Conservation (phyloP, 495 filamentous ascomycete genomes). For the Viridothelium virens region DNA sequence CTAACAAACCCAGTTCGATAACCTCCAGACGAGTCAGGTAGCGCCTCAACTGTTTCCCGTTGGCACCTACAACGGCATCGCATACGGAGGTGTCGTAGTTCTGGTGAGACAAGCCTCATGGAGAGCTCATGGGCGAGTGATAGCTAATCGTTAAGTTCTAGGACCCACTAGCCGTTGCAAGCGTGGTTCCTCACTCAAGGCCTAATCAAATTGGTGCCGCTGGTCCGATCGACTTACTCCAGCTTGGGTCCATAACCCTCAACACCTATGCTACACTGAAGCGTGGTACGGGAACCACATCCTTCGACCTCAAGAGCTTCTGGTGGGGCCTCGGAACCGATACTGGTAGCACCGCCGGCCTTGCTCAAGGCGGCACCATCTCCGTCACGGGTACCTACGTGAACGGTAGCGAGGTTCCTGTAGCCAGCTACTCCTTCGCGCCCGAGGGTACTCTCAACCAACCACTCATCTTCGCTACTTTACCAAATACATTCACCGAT, state of each 20-base stretch:
- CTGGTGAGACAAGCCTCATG: not conserved
- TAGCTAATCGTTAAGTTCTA: not conserved
- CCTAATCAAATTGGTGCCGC: conserved; percentile 10
- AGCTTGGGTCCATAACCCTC: conserved; percentile 7
- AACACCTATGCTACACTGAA: conserved; percentile 4
- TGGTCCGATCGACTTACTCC: conserved; percentile 6
- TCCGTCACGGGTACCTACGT: conserved; percentile 7
- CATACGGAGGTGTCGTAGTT: conserved; percentile 5
- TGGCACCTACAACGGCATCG: conserved; percentile 3
- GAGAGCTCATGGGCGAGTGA: not conserved
- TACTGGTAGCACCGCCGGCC: conserved; percentile 6
- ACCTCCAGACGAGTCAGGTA: not conserved
- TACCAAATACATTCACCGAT: not conserved
- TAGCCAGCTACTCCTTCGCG: conserved; percentile 4
- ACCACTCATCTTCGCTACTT: conserved; percentile 4
- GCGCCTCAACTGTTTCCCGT: conserved; percentile 2
- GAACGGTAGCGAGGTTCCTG: not conserved
- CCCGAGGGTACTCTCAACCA: conserved; percentile 3
- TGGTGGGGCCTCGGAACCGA: not conserved
- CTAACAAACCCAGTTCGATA: not conserved
- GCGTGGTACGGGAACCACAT: not conserved
- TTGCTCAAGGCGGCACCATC: conserved; percentile 11
- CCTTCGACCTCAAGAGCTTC: conserved; percentile 9
- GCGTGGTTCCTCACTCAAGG: not conserved
- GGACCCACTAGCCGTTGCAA: conserved; percentile 6